Conservation (phyloP, 805 yeast genomes). For the Priceomyces melissophilus region DNA sequence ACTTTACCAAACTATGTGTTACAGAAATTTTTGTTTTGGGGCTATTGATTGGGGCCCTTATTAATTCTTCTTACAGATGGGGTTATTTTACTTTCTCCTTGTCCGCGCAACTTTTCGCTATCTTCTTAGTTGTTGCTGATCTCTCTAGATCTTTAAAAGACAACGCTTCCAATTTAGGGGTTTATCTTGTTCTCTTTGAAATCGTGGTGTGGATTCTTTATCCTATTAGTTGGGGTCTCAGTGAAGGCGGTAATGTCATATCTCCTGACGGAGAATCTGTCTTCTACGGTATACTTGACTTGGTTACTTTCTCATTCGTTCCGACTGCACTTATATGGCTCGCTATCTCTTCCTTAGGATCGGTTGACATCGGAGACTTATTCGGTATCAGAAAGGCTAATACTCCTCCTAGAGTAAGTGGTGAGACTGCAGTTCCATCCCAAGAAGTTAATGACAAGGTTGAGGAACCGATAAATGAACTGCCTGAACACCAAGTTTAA, state of each 20-base stretch:
- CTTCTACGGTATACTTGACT: constrained; percentile 58
- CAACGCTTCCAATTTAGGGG: constrained; percentile 8
- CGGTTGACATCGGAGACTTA: constrained; percentile 22
- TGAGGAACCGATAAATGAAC: too few species aligned
- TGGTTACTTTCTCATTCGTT: constrained; percentile 40
- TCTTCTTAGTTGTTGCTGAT: constrained; percentile 24
- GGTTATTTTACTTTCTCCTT: constrained; percentile 62
- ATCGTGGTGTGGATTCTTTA: constrained; percentile 46
- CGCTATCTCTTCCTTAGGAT: constrained; percentile 23
- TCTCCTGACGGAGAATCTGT: constrained; percentile 57
- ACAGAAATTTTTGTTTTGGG: constrained; percentile 50
- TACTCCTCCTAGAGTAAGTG: constrained; percentile 40
- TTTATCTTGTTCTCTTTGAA: constrained; percentile 25
- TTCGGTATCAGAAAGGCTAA: constrained; percentile 18
- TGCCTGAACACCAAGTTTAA: too few species aligned
- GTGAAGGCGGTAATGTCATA: constrained; percentile 63
- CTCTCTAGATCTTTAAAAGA: constrained; percentile 5
- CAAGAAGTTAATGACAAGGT: too few species aligned
- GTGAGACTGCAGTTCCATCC: constrained; percentile 38
- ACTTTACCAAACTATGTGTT: constrained; percentile 41
- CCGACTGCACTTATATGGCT: constrained; percentile 37
- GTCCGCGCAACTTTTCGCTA: constrained; percentile 38
- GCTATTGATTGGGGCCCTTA: constrained; percentile 54
- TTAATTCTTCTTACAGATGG: constrained; percentile 60
- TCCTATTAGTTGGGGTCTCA: constrained; percentile 49